These are phyloP conservation scores for Pichia heedii DNA, from an alignment of 805 yeast species.

Conservation along the genomic window DNA sequence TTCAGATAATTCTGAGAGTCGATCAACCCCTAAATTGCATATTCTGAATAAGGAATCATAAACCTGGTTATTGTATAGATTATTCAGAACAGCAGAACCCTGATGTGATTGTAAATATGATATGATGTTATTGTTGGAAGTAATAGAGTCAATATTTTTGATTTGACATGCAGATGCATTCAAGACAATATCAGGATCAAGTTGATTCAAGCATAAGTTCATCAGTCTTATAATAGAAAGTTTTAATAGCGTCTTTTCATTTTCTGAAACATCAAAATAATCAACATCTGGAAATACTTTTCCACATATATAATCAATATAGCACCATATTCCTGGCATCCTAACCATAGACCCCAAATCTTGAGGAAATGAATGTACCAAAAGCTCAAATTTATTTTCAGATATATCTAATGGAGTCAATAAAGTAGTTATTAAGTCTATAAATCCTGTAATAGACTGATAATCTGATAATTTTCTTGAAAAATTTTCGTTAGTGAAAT, in stretches of 20 bases:
- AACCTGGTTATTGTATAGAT: slow-evolving; percentile 50
- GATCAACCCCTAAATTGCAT: slow-evolving; percentile 52
- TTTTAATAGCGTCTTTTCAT: slow-evolving; percentile 41
- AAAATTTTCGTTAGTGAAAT: slow-evolving; percentile 30
- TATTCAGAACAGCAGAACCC: slow-evolving; percentile 54
- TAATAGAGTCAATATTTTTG: slow-evolving; percentile 39
- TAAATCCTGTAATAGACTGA: slow-evolving; percentile 39
- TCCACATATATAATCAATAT: slow-evolving; percentile 60
- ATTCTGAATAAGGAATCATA: slow-evolving; percentile 49
- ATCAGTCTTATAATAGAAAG: slow-evolving; percentile 43
- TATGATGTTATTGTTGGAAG: slow-evolving; percentile 30
- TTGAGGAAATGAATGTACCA: slow-evolving; percentile 45
- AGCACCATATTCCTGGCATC: slow-evolving; percentile 68
- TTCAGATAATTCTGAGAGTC: slow-evolving; percentile 31
- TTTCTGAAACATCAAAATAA: slow-evolving; percentile 26
- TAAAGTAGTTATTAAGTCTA: slow-evolving; percentile 37
- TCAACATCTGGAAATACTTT: slow-evolving; percentile 54
- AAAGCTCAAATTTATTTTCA: slow-evolving; percentile 30
- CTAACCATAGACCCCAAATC: slow-evolving; percentile 56
- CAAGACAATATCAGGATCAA: slow-evolving; percentile 43
- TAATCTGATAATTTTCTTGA: slow-evolving; percentile 5
- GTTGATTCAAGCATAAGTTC: slow-evolving; percentile 36
- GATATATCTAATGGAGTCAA: slow-evolving; percentile 24
- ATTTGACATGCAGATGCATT: slow-evolving; percentile 39
- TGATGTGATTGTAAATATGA: slow-evolving; percentile 59